Conservation (phyloP, 768 basidiomycete genomes). For the Boletus subcaerulescens region DNA sequence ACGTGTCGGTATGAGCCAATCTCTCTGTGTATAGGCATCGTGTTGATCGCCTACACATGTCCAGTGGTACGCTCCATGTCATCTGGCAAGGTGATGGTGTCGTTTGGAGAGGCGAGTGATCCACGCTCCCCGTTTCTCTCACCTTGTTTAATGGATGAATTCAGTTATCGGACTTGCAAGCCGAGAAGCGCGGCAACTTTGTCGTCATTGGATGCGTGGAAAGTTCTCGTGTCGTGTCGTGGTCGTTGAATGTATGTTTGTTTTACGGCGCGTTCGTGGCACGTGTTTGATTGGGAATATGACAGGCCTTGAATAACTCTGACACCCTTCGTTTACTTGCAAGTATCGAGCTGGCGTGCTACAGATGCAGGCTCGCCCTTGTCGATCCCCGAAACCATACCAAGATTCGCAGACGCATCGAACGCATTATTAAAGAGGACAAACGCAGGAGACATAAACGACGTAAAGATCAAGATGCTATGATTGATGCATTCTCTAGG, state of each 20-base stretch:
- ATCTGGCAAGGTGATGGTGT: constrained; percentile 64
- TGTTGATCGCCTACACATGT: constrained; percentile 8
- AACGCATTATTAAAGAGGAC: constrained; percentile 83
- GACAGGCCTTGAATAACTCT: constrained; percentile 75
- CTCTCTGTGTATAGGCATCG: neutral
- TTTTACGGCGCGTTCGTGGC: constrained; percentile 1
- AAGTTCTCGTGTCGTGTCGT: constrained; percentile 69
- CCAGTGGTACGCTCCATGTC: constrained; percentile 45
- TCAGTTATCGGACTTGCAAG: constrained; percentile 70
- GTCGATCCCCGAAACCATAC: constrained; percentile 63
- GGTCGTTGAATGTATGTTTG: constrained; percentile 77
- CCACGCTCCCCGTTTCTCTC: neutral
- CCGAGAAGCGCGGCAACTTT: constrained; percentile 86
- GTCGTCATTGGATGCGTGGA: constrained; percentile 82
- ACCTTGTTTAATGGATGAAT: neutral
- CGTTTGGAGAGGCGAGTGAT: constrained; percentile 64
- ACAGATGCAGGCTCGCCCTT: constrained; percentile 67
- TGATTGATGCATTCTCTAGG: constrained; percentile 75
- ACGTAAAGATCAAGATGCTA: constrained; percentile 79
- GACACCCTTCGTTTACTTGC: constrained; percentile 80
- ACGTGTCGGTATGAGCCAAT: constrained; percentile 62
- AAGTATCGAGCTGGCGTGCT: constrained; percentile 82
- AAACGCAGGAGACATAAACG: constrained; percentile 75
- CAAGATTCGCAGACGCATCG: constrained; percentile 67
- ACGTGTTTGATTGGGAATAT: constrained; percentile 11